A percentile compares a stretch with the other conserved stretches of the same genome.
phyloP scores from a whole-genome alignment of 306 rosid genomes.

The Gastrolobium villosum region DNA sequence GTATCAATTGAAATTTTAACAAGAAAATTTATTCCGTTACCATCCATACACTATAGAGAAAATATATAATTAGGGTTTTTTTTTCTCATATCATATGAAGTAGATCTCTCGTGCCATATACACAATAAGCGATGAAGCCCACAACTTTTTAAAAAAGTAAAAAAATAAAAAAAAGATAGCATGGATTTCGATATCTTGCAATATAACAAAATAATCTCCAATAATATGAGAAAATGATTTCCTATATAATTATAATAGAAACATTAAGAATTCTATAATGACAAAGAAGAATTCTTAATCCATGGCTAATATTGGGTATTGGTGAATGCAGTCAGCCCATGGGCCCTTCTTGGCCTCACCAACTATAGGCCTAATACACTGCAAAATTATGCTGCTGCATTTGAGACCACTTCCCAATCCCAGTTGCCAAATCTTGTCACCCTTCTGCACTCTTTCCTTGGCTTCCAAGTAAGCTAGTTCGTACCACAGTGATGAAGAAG shows the following conservation, averaged over 20 bases:
- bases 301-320: constrained; percentile 55
- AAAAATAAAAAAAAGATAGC: too few species aligned
- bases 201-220: background rate
- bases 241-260: too few species aligned
- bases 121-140: too few species aligned
- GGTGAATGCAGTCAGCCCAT: constrained; percentile 72
- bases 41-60: too few species aligned
- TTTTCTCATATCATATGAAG: too few species aligned
- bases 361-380: constrained; percentile 59
- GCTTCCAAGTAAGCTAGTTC: constrained; percentile 91
- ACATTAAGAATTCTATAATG: background rate
- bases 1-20: too few species aligned
- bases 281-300: background rate
- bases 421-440: constrained; percentile 72
- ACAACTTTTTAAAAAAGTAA: too few species aligned
- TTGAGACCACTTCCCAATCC: constrained; percentile 93
- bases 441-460: constrained; percentile 65
- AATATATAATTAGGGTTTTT: too few species aligned
- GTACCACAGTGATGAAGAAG: constrained; percentile 84
- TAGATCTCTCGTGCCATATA: too few species aligned
- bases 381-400: constrained; percentile 67
- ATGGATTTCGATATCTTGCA: too few species aligned
- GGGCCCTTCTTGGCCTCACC: constrained; percentile 66
- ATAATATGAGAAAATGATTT: too few species aligned
- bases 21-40: too few species aligned